Evolutionary conservation across 441 rosid genomes (phyloP).

Genomic region (Eruca vesicaria): DNA sequence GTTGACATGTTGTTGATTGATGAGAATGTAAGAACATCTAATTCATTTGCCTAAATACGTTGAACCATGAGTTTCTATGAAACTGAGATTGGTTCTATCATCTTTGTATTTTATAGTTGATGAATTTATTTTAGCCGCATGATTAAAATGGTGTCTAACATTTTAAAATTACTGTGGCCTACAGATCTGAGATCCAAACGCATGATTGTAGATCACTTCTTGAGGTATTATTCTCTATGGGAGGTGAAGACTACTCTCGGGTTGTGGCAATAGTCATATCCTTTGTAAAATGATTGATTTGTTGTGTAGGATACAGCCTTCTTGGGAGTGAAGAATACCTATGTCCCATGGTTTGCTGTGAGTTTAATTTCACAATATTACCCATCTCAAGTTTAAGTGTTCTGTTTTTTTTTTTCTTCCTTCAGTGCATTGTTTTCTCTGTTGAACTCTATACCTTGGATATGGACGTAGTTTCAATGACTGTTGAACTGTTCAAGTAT

Average conservation of each 20-base stretch:
- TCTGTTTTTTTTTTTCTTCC: background rate
- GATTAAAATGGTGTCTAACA: too few relatives aligned
- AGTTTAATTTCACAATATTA: constrained; percentile 26
- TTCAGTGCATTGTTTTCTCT: background rate
- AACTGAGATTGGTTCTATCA: too few relatives aligned
- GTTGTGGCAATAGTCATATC: background rate
- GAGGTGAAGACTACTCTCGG: background rate
- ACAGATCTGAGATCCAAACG: constrained; percentile 49
- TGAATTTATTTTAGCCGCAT: too few relatives aligned
- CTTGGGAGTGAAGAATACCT: constrained; percentile 38
- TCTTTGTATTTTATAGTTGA: too few relatives aligned
- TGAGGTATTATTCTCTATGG: constrained; percentile 51
- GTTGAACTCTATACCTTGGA: constrained; percentile 48
- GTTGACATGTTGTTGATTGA: too few relatives aligned
- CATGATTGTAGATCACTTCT: constrained; percentile 40
- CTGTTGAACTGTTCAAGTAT: constrained; percentile 78
- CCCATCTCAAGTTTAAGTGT: too few relatives aligned
- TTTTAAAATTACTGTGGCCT: too few relatives aligned
- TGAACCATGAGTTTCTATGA: too few relatives aligned
- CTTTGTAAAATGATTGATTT: background rate
- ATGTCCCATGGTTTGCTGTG: constrained; percentile 61
- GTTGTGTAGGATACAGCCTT: constrained; percentile 45
- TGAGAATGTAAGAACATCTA: too few relatives aligned
- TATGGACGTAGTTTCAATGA: constrained; percentile 64
- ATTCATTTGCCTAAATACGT: too few relatives aligned